Percentiles rank a stretch among this genome's conserved stretches.
phyloP scores from a whole-genome alignment of 31 red algal species.

The Asparagopsis taxiformis region DNA sequence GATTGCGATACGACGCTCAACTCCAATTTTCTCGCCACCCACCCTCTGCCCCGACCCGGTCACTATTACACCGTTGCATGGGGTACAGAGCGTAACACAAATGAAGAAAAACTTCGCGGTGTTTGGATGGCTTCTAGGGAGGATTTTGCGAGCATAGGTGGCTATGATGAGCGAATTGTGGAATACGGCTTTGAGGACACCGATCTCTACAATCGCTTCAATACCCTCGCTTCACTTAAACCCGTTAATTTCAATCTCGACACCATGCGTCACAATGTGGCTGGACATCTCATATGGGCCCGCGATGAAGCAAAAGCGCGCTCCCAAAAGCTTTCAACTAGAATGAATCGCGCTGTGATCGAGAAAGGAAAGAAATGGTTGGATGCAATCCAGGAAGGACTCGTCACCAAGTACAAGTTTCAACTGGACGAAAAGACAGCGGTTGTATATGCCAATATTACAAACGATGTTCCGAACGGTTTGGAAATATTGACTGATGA shows the following conservation, averaged over 20 bases:
- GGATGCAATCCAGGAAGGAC: not conserved
- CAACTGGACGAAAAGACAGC: not conserved
- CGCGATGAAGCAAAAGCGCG: not conserved
- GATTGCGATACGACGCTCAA: conserved; percentile 64
- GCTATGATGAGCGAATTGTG: conserved; percentile 50
- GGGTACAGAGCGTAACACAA: conserved; percentile 9
- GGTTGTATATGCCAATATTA: conserved; percentile 17
- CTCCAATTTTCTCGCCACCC: conserved; percentile 6
- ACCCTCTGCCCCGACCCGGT: conserved; percentile 8
- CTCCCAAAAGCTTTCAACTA: conserved; percentile 10
- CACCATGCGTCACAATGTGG: conserved; percentile 17
- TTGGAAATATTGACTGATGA: conserved; percentile 1
- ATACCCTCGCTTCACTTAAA: not conserved
- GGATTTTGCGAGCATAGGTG: conserved; percentile 23
- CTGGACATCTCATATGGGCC: conserved; percentile 11
- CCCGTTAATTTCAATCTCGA: conserved; percentile 15
- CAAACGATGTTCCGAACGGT: conserved; percentile 2
- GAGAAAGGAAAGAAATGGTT: conserved; percentile 21
- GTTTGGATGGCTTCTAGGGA: conserved; percentile 19
- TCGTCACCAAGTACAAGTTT: conserved; percentile 18
- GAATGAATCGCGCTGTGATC: conserved; percentile 23
- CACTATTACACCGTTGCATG: conserved; percentile 16
- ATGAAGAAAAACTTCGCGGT: conserved; percentile 20
- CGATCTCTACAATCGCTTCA: conserved; percentile 28
- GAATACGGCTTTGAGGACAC: conserved; percentile 32